A percentile compares a stretch with the other conserved stretches of the same genome.
Conservation (phyloP, 306 rosid species). For the Crotalaria pallida region DNA sequence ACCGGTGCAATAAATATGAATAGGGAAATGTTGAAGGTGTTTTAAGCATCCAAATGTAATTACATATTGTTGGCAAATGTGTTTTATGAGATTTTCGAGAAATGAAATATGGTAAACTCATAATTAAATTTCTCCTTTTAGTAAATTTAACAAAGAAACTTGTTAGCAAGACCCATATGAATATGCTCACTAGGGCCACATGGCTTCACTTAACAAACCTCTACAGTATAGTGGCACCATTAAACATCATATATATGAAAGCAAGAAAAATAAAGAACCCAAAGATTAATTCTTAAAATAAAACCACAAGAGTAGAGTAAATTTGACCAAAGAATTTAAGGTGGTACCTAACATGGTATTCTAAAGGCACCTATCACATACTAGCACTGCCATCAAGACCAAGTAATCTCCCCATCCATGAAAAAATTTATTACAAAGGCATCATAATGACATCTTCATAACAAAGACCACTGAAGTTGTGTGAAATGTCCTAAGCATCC, state of each 20-base stretch:
- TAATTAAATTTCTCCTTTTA: too few species aligned
- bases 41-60: too few species aligned
- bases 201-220: neutral
- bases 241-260: slow-evolving; percentile 14
- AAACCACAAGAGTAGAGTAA: slow-evolving; percentile 19
- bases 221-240: neutral
- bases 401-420: slow-evolving; percentile 48
- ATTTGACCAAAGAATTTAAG: slow-evolving; percentile 44
- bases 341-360: slow-evolving; percentile 55
- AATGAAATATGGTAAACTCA: too few species aligned
- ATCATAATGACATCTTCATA: slow-evolving; percentile 32
- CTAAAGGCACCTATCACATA: slow-evolving; percentile 38
- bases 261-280: neutral
- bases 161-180: too few species aligned
- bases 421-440: slow-evolving; percentile 30
- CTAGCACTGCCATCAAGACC: slow-evolving; percentile 43
- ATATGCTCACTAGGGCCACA: neutral
- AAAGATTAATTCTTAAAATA: neutral
- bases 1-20: slow-evolving; percentile 8
- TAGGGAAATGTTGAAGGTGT: too few species aligned
- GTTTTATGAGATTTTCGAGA: too few species aligned
- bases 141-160: too few species aligned
- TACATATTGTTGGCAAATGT: too few species aligned
- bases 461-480: slow-evolving; percentile 4
- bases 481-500: slow-evolving; percentile 37